These are phyloP conservation scores for Lolium perenne DNA, from an alignment of 176 grass and related monocot genomes.

Conservation along the genomic window DNA sequence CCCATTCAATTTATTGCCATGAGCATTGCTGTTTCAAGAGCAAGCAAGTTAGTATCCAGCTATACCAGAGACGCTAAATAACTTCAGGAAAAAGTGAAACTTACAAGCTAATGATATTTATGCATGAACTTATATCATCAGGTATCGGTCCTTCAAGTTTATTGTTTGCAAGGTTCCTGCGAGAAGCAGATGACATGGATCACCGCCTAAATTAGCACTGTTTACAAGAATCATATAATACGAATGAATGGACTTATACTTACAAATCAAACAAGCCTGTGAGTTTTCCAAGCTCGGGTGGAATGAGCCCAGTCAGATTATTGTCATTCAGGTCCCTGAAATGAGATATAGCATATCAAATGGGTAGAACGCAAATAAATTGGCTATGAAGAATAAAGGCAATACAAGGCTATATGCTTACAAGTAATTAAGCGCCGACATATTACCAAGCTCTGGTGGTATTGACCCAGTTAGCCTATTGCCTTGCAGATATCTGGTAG, in stretches of 20 bases:
- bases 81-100: slow-evolving; percentile 30
- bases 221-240: slow-evolving; percentile 24
- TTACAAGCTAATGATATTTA: slow-evolving; percentile 97
- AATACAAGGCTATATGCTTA: slow-evolving; percentile 36
- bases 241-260: slow-evolving; percentile 29
- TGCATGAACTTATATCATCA: slow-evolving; percentile 87
- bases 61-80: slow-evolving; percentile 8
- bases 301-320: slow-evolving; percentile 73
- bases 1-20: slow-evolving; percentile 90
- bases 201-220: slow-evolving; percentile 1
- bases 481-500: slow-evolving; percentile 78
- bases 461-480: slow-evolving; percentile 75
- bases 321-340: slow-evolving; percentile 95
- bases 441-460: slow-evolving; percentile 94
- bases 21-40: slow-evolving; percentile 68
- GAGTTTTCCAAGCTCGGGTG: slow-evolving; percentile 87
- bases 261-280: slow-evolving; percentile 94
- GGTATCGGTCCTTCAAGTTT: slow-evolving; percentile 81
- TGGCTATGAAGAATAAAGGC: slow-evolving; percentile 5
- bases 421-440: slow-evolving; percentile 96
- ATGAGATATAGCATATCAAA: slow-evolving; percentile 27
- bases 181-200: slow-evolving; percentile 7
- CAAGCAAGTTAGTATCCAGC: slow-evolving; percentile 28
- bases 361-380: background rate
- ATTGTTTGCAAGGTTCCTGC: slow-evolving; percentile 93